phyloP scores from a whole-genome alignment of 345 rosid genomes.

The Ceriops tagal region DNA sequence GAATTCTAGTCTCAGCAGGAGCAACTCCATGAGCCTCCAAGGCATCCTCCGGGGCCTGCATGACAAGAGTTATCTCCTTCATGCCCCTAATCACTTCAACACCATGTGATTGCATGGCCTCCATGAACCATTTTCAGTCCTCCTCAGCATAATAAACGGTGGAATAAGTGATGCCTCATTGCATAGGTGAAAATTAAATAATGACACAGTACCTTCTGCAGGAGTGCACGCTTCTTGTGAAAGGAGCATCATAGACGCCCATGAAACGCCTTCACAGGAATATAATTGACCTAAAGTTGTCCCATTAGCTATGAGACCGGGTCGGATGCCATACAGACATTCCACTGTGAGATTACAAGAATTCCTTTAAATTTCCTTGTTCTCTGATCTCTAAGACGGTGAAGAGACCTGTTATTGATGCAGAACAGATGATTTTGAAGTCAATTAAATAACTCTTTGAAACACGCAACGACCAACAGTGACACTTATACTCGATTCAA shows the following conservation, averaged over 20 bases:
- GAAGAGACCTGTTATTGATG: slow-evolving; percentile 10
- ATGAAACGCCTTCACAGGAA: slow-evolving; percentile 15
- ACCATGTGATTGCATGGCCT: slow-evolving; percentile 80
- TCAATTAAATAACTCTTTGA: background rate
- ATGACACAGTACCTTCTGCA: no score
- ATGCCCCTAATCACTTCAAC: slow-evolving; percentile 71
- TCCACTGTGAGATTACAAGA: slow-evolving; percentile 22
- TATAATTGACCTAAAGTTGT: slow-evolving; percentile 15
- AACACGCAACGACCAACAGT: background rate
- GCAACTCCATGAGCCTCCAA: background rate
- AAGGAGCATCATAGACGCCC: no score
- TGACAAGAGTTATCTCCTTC: slow-evolving; percentile 31
- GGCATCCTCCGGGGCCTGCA: background rate
- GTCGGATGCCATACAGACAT: slow-evolving; percentile 28
- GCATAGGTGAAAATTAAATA: no score
- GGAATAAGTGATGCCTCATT: no score
- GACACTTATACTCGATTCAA: background rate
- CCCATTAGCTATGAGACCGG: slow-evolving; percentile 23
- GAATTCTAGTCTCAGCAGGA: background rate
- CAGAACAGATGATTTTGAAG: slow-evolving; percentile 12
- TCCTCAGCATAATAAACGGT: slow-evolving; percentile 37
- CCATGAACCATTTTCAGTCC: slow-evolving; percentile 88
- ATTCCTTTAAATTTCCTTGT: slow-evolving; percentile 9
- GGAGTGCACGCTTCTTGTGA: no score
- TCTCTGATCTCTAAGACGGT: slow-evolving; percentile 21